These are phyloP conservation scores for Pseudogymnoascus sp. DNA, from an alignment of 2,329 filamentous ascomycete species.

Conservation along the genomic window DNA sequence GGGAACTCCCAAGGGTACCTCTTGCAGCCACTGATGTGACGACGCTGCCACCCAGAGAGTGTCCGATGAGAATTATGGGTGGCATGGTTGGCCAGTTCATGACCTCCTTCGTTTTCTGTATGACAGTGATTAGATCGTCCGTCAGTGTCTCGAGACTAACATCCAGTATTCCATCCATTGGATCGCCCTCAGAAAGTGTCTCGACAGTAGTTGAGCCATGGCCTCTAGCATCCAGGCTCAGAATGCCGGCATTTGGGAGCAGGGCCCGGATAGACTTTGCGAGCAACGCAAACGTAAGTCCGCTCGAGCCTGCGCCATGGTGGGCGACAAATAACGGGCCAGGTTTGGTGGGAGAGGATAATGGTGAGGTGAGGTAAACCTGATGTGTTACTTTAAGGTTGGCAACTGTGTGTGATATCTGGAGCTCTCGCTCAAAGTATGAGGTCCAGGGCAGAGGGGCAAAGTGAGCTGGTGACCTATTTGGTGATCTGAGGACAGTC, in stretches of 20 bases:
- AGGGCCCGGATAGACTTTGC: slow-evolving; percentile 67
- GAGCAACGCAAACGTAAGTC: slow-evolving; percentile 80
- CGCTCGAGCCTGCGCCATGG: slow-evolving; percentile 90
- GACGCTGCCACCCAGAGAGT: slow-evolving; percentile 87
- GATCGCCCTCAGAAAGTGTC: slow-evolving; percentile 23
- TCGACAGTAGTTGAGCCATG: slow-evolving; percentile 65
- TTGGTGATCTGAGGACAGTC: slow-evolving; percentile 22
- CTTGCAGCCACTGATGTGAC: slow-evolving; percentile 73
- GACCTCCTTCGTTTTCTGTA: slow-evolving; percentile 55
- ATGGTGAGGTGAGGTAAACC: slow-evolving; percentile 77
- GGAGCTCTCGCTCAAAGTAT: slow-evolving; percentile 85
- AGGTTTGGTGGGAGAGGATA: slow-evolving; percentile 66
- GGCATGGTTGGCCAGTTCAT: slow-evolving; percentile 71
- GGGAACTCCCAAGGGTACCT: slow-evolving; percentile 53
- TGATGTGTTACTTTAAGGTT: slow-evolving; percentile 57
- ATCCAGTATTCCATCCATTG: slow-evolving; percentile 43
- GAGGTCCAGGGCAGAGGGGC: slow-evolving; percentile 60
- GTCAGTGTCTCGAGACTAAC: slow-evolving; percentile 66
- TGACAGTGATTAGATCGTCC: slow-evolving; percentile 61
- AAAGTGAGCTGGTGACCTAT: slow-evolving; percentile 26
- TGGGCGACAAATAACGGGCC: slow-evolving; percentile 88
- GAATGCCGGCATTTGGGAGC: slow-evolving; percentile 71
- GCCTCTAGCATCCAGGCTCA: slow-evolving; percentile 78
- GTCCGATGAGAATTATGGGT: slow-evolving; percentile 73
- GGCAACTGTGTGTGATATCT: slow-evolving; percentile 45